A percentile compares a stretch with the other conserved stretches of the same genome.
phyloP scores from a whole-genome alignment of 495 filamentous ascomycete genomes.

The Podospora conica region DNA sequence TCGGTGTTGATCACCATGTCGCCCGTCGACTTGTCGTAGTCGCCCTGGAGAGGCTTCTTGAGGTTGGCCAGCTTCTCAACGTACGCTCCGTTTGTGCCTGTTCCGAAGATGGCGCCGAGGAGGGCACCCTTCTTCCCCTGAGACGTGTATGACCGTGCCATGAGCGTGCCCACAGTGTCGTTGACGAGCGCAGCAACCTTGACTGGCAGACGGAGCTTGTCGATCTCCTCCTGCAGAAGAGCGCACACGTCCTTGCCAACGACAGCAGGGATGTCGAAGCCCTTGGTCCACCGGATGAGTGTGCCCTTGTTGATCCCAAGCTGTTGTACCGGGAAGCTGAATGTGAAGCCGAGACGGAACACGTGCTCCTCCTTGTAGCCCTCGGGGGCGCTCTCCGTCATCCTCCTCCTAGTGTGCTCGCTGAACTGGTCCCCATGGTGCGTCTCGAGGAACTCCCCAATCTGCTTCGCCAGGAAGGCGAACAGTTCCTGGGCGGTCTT shows the following conservation, averaged over 20 bases:
- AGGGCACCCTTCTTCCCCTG: slow-evolving; percentile 82
- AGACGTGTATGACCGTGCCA: slow-evolving; percentile 93
- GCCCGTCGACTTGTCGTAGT: slow-evolving; percentile 76
- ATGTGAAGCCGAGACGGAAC: slow-evolving; percentile 93
- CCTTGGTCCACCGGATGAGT: slow-evolving; percentile 95
- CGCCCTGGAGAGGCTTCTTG: slow-evolving; percentile 57
- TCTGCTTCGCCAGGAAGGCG: slow-evolving; percentile 85
- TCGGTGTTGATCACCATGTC: slow-evolving; percentile 98
- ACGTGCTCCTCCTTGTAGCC: slow-evolving; percentile 60
- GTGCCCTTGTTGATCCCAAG: slow-evolving; percentile 88
- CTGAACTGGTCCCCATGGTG: slow-evolving; percentile 90
- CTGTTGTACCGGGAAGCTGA: slow-evolving; percentile 94
- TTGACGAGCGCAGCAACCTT: slow-evolving; percentile 93
- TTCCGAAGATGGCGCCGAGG: slow-evolving; percentile 89
- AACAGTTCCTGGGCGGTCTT: slow-evolving; percentile 85
- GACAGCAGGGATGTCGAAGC: slow-evolving; percentile 89
- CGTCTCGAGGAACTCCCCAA: slow-evolving; percentile 74
- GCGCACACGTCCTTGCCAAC: slow-evolving; percentile 91
- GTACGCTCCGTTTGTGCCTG: slow-evolving; percentile 92
- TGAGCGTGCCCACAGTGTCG: slow-evolving; percentile 93
- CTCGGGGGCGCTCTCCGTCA: slow-evolving; percentile 47
- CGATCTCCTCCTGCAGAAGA: slow-evolving; percentile 85
- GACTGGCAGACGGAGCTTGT: slow-evolving; percentile 78
- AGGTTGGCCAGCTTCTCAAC: slow-evolving; percentile 67
- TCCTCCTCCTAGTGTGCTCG: slow-evolving; percentile 55